These are phyloP conservation scores for Emmonsia crescens DNA, from an alignment of 2,329 filamentous ascomycete genomes.

Conservation along the genomic window DNA sequence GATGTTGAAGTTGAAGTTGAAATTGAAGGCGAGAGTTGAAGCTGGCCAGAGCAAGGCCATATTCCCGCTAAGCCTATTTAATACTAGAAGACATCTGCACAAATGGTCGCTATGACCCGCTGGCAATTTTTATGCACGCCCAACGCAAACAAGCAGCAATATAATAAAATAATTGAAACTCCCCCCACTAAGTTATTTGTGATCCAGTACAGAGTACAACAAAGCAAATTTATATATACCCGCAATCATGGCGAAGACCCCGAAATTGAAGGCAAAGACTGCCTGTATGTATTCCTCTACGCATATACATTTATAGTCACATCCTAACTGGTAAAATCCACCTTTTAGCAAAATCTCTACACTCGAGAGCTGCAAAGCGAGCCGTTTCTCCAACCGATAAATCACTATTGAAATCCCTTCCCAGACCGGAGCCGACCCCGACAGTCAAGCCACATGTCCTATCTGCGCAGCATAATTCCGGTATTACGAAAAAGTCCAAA, in stretches of 20 bases:
- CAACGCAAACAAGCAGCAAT: not conserved
- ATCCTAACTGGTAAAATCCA: conserved; percentile 7
- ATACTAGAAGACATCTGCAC: not conserved
- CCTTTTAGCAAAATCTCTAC: conserved; percentile 40
- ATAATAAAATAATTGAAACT: not conserved
- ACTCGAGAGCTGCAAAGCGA: conserved; percentile 50
- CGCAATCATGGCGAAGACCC: conserved; percentile 28
- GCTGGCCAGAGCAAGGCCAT: not conserved
- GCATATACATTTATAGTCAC: not conserved
- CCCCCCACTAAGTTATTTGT: not conserved
- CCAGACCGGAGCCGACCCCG: conserved; percentile 30
- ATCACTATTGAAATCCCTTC: conserved; percentile 35
- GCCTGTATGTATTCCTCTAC: conserved; percentile 12
- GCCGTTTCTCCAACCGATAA: conserved; percentile 46
- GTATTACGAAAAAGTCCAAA: conserved; percentile 41
- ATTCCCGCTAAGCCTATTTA: not conserved
- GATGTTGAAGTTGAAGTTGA: not conserved
- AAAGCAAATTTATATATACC: not conserved
- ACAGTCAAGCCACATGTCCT: conserved; percentile 37
- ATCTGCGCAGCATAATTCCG: conserved; percentile 38
- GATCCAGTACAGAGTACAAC: not conserved
- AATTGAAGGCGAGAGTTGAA: not conserved
- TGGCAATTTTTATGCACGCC: not conserved
- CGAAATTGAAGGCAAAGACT: conserved; percentile 22
- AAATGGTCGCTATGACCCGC: not conserved